Evolutionary conservation across 148 eudicot species (phyloP), one percentile per base, ranked within the genome.

Genomic region (Heliosperma pusillum): DNA sequence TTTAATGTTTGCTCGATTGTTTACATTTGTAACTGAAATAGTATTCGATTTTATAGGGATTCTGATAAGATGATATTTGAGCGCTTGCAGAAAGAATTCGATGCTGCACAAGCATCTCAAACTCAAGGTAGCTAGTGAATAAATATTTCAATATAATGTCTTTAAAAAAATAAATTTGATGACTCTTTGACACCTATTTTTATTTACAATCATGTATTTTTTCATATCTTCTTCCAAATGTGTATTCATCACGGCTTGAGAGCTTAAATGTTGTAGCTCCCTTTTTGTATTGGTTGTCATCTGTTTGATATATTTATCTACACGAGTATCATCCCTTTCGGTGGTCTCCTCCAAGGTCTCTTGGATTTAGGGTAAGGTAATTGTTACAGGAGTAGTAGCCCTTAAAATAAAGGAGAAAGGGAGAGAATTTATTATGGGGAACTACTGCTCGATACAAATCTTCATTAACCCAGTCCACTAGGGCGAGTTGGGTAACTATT

Each of bases 61-160:
- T 90, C 99, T 40, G 97, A 92, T 81, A 90, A 91, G 88, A 81
- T 82, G 86, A 79, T 92, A 73, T 96, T 88, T 85, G 99, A 96
- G 86, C 99, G 99, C 71, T 72, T 96, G 75, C 97, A 88, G 72
- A 90, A 81, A 77, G 99, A 96, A 81, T 96, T 96, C 86, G 94
- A 90, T 74, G 91, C 88, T 86, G 97, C 93, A 61, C 91, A 83
- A 57, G 89, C 89, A 70, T 87, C 91, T 80, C 91, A 90, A 85
- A 89, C 92, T 55, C 93, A 88, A 90, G 98, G 98, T 94, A 85
- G 55, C 52, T 52, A 53, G 61, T 26, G 17, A 17, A 69, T 57
- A 52, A 15, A 61, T 29, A 27, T 65, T 73, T 19, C 13, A 20
- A 25, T 12, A 26, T 2, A 58, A 13, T 56, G 3, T 13, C 50